Evolutionary conservation across 805 yeast species (phyloP).

Genomic region (Teunomyces tritomae): DNA sequence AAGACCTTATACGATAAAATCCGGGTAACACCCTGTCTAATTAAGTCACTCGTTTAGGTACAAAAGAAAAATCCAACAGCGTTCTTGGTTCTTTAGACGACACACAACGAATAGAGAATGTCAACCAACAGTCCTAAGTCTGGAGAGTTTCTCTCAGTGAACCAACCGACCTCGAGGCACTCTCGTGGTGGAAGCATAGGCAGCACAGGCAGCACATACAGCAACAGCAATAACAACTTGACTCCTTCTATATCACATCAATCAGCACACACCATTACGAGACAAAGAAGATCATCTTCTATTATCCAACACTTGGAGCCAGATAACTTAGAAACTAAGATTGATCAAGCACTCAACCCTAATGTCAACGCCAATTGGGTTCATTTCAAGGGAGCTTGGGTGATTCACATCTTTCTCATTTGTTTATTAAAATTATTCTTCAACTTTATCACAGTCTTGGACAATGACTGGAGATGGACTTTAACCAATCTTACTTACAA

Average conservation of each 20-base stretch:
- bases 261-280: slow-evolving; percentile 22
- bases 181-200: slow-evolving; percentile 11
- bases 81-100: not conserved
- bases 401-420: slow-evolving; percentile 83
- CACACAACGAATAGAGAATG: slow-evolving; percentile 1
- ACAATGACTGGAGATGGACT: slow-evolving; percentile 89
- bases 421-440: slow-evolving; percentile 69
- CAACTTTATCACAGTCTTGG: slow-evolving; percentile 77
- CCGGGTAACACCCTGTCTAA: not conserved
- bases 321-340: slow-evolving; percentile 86
- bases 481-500: slow-evolving; percentile 87
- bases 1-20: not conserved
- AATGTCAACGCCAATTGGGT: slow-evolving; percentile 97
- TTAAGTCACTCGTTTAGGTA: not conserved
- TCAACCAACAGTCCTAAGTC: slow-evolving; percentile 1
- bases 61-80: slow-evolving; percentile 5
- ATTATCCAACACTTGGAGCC: slow-evolving; percentile 89
- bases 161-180: slow-evolving; percentile 5
- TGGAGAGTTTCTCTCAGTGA: slow-evolving; percentile 2
- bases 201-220: slow-evolving; percentile 6
- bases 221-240: slow-evolving; percentile 8
- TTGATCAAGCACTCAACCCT: slow-evolving; percentile 84
- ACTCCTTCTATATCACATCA: slow-evolving; percentile 28
- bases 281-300: slow-evolving; percentile 76
- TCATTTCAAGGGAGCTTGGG: slow-evolving; percentile 94